phyloP scores from a whole-genome alignment of 768 basidiomycete species.

The Cystofilobasidium capitatum region DNA sequence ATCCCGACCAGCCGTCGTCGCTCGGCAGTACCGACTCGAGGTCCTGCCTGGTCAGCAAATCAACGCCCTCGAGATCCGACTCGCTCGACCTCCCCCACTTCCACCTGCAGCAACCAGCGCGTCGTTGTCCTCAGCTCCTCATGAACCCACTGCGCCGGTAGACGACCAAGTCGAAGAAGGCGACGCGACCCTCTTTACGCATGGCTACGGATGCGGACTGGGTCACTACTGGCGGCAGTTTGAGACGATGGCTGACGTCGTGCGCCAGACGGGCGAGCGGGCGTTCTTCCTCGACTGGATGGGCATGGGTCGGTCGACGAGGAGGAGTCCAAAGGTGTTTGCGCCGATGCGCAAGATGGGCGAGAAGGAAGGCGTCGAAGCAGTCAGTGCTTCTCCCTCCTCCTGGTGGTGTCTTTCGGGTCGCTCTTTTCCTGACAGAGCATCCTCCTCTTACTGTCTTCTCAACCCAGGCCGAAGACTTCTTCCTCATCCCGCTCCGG shows the following conservation, averaged over 20 bases:
- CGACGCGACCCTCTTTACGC: constrained; percentile 6
- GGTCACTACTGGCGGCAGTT: constrained; percentile 18
- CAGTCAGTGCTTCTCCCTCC: not conserved
- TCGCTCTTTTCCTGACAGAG: not conserved
- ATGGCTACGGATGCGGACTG: constrained; percentile 14
- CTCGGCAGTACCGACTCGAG: constrained; percentile 11
- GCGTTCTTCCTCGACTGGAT: constrained; percentile 23
- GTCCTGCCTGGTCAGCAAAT: not conserved
- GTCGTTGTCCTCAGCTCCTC: not conserved
- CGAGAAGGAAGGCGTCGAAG: not conserved
- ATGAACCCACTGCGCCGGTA: not conserved
- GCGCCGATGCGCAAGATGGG: not conserved
- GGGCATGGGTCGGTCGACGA: constrained; percentile 10
- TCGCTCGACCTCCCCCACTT: not conserved
- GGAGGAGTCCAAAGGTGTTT: constrained; percentile 5
- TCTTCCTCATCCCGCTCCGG: constrained; percentile 19
- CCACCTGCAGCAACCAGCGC: no score
- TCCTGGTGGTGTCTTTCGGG: not conserved
- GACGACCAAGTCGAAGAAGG: not conserved
- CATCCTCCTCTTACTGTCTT: not conserved
- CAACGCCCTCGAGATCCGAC: constrained; percentile 21
- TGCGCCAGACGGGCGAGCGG: not conserved
- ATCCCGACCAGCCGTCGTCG: constrained; percentile 1
- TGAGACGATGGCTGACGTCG: constrained; percentile 4
- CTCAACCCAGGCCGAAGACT: constrained; percentile 16